Evolutionary conservation across 2,329 filamentous ascomycete species (phyloP).

Genomic region (Balansia obtecta): DNA sequence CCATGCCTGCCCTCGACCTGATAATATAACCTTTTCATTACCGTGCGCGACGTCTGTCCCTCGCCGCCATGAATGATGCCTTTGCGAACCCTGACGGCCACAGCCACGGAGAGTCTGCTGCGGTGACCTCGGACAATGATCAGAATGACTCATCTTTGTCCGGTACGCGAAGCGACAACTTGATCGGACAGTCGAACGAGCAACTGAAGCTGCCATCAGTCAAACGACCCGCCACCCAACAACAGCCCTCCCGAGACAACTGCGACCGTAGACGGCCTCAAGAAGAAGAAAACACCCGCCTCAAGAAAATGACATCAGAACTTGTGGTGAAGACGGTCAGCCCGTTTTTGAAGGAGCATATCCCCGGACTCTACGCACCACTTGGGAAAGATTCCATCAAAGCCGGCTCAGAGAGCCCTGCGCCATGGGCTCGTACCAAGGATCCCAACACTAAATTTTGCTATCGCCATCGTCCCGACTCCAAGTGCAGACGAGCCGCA

Average conservation of each 20-base stretch:
- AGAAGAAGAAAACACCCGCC: slow-evolving; percentile 34
- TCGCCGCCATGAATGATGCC: slow-evolving; percentile 2
- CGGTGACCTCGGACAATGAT: background rate
- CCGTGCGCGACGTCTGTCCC: background rate
- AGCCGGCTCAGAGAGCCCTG: slow-evolving; percentile 12
- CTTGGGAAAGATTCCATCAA: slow-evolving; percentile 42
- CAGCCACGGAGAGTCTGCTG: slow-evolving; percentile 2
- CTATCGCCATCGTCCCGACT: slow-evolving; percentile 87
- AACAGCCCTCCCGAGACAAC: slow-evolving; percentile 26
- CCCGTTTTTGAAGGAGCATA: slow-evolving; percentile 83
- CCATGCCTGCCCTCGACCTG: background rate
- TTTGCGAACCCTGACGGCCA: slow-evolving; percentile 2
- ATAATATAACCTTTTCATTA: slow-evolving; percentile 2
- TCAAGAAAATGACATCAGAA: slow-evolving; percentile 48
- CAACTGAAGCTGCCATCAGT: slow-evolving; percentile 3
- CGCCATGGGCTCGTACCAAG: slow-evolving; percentile 19
- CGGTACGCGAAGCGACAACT: background rate
- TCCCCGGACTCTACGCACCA: slow-evolving; percentile 78
- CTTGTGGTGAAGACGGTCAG: slow-evolving; percentile 68
- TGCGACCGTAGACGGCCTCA: slow-evolving; percentile 39
- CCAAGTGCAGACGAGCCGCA: slow-evolving; percentile 83
- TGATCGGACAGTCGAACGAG: background rate
- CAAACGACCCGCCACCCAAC: slow-evolving; percentile 5
- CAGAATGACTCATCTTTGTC: background rate
- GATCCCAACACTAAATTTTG: slow-evolving; percentile 81